Base-by-base conservation (phyloP, 768 basidiomycete species). In the Tylopilus rubrobrunneus region DNA sequence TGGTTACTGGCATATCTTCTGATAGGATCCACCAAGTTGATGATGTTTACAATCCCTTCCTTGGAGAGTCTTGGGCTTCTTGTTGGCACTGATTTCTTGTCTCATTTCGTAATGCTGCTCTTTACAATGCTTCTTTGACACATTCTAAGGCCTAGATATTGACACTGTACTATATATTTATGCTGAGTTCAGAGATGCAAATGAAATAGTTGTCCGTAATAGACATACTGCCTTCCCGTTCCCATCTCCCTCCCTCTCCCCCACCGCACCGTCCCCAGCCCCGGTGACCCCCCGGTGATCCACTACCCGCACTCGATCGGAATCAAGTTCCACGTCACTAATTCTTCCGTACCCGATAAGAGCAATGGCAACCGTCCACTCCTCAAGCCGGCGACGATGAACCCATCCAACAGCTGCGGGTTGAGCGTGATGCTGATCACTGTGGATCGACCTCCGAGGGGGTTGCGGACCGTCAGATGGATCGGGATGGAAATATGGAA, bases 371-470 rank as follows among this genome's bases (percentile, higher is more conserved):
- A 58, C 10, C 84, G 79, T 4, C 83, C 82, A 46, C 74, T 80
- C 45, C 89, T 76, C 34, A 88, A 66, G 0, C 95, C 94, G 3
- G 89, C 81, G 41, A 93, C 81, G 15, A 94, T 82, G 68, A 97
- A 96, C n/a, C 78, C 76, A 40, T 90, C 89, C 12, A 78, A 70
- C 17, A 71, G 58, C 55, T 86, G 84, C 1, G 83, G 34, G 34
- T 36, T 12, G 34, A 36, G 34, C 34, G 85, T 81, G 9, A 93
- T 77, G 11, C 81, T 74, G 36, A 95, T 69, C 57, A 84, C 84
- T 1, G 87, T 86, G 2, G 90, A 81, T 34, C 84, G 79, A 8
- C 74, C 73, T 4, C 79, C 75, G 55, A 85, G 78, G 51, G 80
- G 71, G 66, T 91, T 91, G 63, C 92, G 82, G 55, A 89, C 69